These are phyloP conservation scores for Skeletonema marinoi DNA, from an alignment of 108 stramenopile genomes.

Conservation along the genomic window DNA sequence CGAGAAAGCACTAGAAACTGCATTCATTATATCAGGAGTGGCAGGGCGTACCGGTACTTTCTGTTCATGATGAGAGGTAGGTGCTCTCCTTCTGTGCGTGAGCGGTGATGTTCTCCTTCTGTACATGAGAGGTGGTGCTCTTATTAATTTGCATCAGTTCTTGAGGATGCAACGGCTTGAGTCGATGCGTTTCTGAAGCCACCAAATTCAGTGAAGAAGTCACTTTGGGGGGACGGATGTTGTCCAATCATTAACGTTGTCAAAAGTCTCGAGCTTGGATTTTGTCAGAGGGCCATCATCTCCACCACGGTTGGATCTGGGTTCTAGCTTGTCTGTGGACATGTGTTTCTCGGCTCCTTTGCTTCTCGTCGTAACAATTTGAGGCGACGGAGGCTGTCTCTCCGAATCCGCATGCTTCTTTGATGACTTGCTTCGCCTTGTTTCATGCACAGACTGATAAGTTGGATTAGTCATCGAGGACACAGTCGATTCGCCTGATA, in stretches of 20 bases:
- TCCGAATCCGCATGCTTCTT: background rate
- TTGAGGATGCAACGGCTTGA: background rate
- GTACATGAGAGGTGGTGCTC: background rate
- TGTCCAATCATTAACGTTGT: background rate
- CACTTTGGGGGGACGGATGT: background rate
- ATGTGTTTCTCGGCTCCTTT: background rate
- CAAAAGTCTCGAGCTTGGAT: background rate
- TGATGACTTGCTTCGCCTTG: background rate
- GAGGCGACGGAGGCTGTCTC: background rate
- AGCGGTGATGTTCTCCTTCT: background rate
- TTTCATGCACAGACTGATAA: conserved; percentile 26
- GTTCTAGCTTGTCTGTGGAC: background rate
- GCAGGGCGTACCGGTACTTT: background rate
- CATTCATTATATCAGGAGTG: background rate
- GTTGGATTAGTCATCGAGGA: conserved; percentile 83
- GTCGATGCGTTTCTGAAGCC: background rate
- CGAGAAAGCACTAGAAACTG: background rate
- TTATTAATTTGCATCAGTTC: background rate
- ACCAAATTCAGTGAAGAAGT: background rate
- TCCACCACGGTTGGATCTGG: background rate
- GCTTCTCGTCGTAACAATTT: background rate
- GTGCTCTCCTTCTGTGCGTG: no score
- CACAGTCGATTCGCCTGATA: conserved; percentile 62
- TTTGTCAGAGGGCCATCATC: background rate
- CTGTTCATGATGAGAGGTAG: background rate